Conservation (phyloP, 331 rosid genomes). For the Ulmus americana region DNA sequence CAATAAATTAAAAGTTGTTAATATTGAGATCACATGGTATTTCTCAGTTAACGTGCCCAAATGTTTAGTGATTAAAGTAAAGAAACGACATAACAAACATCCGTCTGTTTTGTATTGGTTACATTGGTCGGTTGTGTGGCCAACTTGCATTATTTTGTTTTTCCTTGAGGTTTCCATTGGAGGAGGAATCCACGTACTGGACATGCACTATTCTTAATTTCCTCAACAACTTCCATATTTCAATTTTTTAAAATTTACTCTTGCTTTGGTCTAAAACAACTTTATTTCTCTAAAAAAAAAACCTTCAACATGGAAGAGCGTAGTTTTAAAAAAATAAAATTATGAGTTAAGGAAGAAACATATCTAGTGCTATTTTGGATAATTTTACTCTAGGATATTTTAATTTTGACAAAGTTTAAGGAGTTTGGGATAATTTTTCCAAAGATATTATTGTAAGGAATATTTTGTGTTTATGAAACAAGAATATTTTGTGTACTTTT, state of each 20-base stretch:
- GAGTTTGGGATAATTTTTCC: no score
- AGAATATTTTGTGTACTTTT: no score
- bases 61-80: slow-evolving; percentile 28
- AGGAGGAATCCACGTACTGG: slow-evolving; percentile 41
- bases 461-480: no score
- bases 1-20: slow-evolving; percentile 33
- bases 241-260: background rate
- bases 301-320: no score
- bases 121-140: slow-evolving; percentile 72
- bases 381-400: no score
- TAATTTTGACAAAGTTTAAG: no score
- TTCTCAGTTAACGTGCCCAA: slow-evolving; percentile 42
- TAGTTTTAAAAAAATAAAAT: no score
- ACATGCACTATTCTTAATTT: slow-evolving; percentile 55
- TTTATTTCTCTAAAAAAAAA: no score
- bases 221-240: slow-evolving; percentile 24
- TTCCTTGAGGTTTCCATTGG: slow-evolving; percentile 17
- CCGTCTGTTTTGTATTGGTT: slow-evolving; percentile 73
- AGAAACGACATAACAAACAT: slow-evolving; percentile 46
- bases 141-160: slow-evolving; percentile 29
- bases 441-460: no score
- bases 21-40: slow-evolving; percentile 47
- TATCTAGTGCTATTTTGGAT: no score
- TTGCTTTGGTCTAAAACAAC: no score
- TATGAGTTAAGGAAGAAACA: no score